phyloP scores from a whole-genome alignment of 768 basidiomycete genomes.

The Pleurotus citrinopileatus region DNA sequence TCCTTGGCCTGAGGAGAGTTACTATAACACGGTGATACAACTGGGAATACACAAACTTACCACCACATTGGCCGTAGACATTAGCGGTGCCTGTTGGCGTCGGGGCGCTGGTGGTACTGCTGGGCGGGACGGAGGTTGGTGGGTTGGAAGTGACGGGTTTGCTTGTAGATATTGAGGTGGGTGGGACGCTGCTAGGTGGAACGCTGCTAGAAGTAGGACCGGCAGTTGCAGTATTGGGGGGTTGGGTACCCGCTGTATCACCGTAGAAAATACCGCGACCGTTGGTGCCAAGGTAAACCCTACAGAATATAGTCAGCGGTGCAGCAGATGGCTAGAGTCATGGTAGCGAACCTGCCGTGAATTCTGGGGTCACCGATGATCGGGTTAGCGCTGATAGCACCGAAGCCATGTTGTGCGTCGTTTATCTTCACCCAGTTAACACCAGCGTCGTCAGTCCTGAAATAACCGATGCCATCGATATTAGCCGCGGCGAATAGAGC shows the following conservation, averaged over 20 bases:
- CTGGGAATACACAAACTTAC: constrained; percentile 12
- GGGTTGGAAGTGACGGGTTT: constrained; percentile 17
- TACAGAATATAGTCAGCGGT: too few species aligned
- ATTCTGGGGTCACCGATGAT: constrained; percentile 51
- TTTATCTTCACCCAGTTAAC: constrained; percentile 58
- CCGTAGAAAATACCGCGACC: constrained; percentile 58
- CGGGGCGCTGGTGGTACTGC: constrained; percentile 24
- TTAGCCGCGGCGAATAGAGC: constrained; percentile 54
- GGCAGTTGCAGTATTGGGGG: constrained; percentile 34
- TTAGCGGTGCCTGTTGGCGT: constrained; percentile 27
- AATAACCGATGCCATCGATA: constrained; percentile 48
- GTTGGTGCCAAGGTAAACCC: constrained; percentile 60
- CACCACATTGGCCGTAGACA: constrained; percentile 43
- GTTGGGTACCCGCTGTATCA: constrained; percentile 25
- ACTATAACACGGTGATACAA: not conserved
- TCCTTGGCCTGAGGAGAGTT: constrained; percentile 18
- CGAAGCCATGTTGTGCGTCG: constrained; percentile 56
- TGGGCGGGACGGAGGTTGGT: constrained; percentile 17
- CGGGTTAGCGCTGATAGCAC: constrained; percentile 41
- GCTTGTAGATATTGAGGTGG: not conserved
- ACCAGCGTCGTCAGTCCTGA: constrained; percentile 55
- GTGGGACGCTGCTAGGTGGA: constrained; percentile 20
- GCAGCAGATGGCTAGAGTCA: not conserved
- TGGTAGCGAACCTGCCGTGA: constrained; percentile 45
- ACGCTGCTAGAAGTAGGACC: constrained; percentile 51